Conservation (phyloP, 768 basidiomycete species). For the Termitomyces sp. region DNA sequence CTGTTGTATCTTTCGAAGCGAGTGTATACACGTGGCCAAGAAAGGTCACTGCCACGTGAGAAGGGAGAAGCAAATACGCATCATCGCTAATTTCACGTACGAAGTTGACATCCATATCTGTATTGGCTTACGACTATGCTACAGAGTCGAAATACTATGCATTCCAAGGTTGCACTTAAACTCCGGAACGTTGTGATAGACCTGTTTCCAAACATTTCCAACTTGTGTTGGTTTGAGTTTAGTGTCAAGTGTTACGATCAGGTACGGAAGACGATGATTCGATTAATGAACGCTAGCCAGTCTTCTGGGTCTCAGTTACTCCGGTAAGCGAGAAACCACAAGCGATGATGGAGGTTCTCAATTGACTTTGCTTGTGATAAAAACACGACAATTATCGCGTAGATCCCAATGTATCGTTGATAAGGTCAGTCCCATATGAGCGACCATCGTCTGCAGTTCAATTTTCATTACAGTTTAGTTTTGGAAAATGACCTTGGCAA, state of each 20-base stretch:
- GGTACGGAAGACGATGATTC: conserved; percentile 13
- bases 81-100: too few relatives aligned
- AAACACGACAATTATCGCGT: conserved; percentile 12
- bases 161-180: neutral
- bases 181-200: neutral
- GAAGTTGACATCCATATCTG: neutral
- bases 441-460: conserved; percentile 16
- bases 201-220: neutral
- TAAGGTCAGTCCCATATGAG: conserved; percentile 19
- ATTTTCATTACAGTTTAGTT: conserved; percentile 16
- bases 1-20: neutral
- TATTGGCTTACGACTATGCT: neutral
- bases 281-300: conserved; percentile 9
- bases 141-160: neutral
- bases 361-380: conserved; percentile 6
- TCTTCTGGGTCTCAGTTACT: conserved; percentile 10
- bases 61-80: neutral
- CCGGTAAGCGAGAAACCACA: conserved; percentile 11
- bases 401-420: conserved; percentile 23
- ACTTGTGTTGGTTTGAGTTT: conserved; percentile 15
- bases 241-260: conserved; percentile 15
- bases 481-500: conserved; percentile 27
- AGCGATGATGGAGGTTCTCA: conserved; percentile 14
- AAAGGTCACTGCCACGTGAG: conserved; percentile 2
- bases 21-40: conserved; percentile 2